Evolutionary conservation across 371 early-diverging fungal species (phyloP).

Genomic region (Mortierella sp.): DNA sequence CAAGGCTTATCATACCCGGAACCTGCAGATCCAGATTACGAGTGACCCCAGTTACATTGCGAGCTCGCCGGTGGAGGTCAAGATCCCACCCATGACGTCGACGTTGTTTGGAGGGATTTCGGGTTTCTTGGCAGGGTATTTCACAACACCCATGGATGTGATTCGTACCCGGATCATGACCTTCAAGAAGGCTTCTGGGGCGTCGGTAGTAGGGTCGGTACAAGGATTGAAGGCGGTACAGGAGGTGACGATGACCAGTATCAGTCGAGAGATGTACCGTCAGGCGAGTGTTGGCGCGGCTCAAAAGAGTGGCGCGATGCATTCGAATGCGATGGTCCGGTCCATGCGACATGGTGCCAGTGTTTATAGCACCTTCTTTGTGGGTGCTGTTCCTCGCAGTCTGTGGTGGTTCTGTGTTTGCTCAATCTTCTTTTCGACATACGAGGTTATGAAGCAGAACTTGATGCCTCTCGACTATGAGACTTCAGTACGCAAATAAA

Average conservation of each 20-base stretch:
- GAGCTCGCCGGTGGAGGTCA: slow-evolving; percentile 66
- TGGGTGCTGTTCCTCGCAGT: slow-evolving; percentile 75
- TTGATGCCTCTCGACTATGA: slow-evolving; percentile 61
- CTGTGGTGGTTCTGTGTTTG: slow-evolving; percentile 89
- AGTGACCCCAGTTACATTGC: slow-evolving; percentile 64
- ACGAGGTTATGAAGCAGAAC: slow-evolving; percentile 74
- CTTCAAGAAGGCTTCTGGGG: slow-evolving; percentile 46
- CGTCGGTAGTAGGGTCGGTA: background rate
- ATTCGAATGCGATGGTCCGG: slow-evolving; percentile 36
- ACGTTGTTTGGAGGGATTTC: slow-evolving; percentile 84
- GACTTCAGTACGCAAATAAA: slow-evolving; percentile 14
- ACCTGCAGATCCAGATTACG: slow-evolving; percentile 55
- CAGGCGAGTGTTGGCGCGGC: slow-evolving; percentile 34
- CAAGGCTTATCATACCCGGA: slow-evolving; percentile 78
- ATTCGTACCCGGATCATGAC: slow-evolving; percentile 87
- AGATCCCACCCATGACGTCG: slow-evolving; percentile 79
- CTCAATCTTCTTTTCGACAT: slow-evolving; percentile 84
- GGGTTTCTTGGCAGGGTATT: slow-evolving; percentile 85
- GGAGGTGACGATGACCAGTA: slow-evolving; percentile 49
- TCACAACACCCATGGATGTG: slow-evolving; percentile 90
- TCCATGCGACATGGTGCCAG: slow-evolving; percentile 31
- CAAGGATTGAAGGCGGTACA: background rate
- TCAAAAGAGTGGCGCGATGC: slow-evolving; percentile 17
- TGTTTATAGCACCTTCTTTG: slow-evolving; percentile 70
- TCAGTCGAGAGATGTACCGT: slow-evolving; percentile 51